A percentile compares a stretch with the other conserved stretches of the same genome.
phyloP scores from a whole-genome alignment of 2,329 filamentous ascomycete genomes.

The Colletotrichum tanaceti region DNA sequence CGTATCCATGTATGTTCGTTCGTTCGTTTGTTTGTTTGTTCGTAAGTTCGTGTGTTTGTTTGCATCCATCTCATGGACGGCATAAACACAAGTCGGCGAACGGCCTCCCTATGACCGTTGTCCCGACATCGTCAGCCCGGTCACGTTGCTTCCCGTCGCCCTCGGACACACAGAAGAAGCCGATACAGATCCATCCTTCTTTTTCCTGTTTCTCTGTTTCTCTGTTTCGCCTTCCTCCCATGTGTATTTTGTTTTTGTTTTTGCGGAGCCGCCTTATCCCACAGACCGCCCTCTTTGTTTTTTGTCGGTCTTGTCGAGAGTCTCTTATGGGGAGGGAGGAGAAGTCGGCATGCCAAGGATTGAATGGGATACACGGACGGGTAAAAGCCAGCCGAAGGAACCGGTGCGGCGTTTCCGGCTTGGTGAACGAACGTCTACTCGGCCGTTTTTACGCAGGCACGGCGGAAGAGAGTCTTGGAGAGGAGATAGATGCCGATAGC shows the following conservation, averaged over 20 bases:
- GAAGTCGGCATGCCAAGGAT: not conserved
- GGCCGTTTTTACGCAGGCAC: not conserved
- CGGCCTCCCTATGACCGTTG: constrained; percentile 14
- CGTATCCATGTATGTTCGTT: not conserved
- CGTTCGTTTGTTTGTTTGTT: constrained; percentile 22
- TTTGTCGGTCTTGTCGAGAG: too few species aligned
- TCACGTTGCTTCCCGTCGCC: constrained; percentile 27
- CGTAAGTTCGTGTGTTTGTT: constrained; percentile 31
- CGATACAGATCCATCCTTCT: not conserved
- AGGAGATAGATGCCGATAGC: not conserved
- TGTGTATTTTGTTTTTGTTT: not conserved
- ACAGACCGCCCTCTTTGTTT: constrained; percentile 5
- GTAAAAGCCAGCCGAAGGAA: not conserved
- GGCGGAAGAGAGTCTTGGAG: too few species aligned
- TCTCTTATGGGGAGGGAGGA: not conserved
- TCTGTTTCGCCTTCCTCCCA: too few species aligned
- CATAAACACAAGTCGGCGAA: constrained; percentile 15
- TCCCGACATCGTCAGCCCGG: constrained; percentile 7
- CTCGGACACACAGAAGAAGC: constrained; percentile 2
- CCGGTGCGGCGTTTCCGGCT: not conserved
- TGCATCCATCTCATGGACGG: constrained; percentile 8
- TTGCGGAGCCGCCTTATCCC: constrained; percentile 10
- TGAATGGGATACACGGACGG: not conserved
- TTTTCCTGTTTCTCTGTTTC: too few species aligned
- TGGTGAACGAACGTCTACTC: not conserved